These are phyloP conservation scores for Monosporascus sp. DNA, from an alignment of 2,329 filamentous ascomycete genomes.

Conservation along the genomic window DNA sequence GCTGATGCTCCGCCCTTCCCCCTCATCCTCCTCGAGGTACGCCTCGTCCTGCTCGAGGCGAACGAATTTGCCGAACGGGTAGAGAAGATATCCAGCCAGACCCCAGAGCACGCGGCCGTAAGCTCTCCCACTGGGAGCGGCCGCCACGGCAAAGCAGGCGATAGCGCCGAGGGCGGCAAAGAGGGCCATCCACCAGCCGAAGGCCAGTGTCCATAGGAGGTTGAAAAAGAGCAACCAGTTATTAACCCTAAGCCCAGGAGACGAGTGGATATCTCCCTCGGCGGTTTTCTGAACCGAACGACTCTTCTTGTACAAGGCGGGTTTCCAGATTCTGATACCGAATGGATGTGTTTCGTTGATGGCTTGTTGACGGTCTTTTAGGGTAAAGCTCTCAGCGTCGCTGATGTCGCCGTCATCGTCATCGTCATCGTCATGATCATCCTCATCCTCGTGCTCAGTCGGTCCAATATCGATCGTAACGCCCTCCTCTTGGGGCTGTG, in stretches of 20 bases:
- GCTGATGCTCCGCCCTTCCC: slow-evolving; percentile 92
- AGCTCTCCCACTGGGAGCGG: slow-evolving; percentile 71
- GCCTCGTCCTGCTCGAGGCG: slow-evolving; percentile 89
- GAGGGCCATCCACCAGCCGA: slow-evolving; percentile 92
- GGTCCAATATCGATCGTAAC: slow-evolving; percentile 11
- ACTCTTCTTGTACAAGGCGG: slow-evolving; percentile 94
- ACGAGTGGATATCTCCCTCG: slow-evolving; percentile 94
- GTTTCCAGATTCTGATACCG: slow-evolving; percentile 98
- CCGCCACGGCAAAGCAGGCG: slow-evolving; percentile 74
- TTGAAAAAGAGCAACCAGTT: slow-evolving; percentile 85
- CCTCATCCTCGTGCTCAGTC: slow-evolving; percentile 28
- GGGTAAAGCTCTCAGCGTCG: slow-evolving; percentile 94
- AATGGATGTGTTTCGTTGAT: slow-evolving; percentile 99
- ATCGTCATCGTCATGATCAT: slow-evolving; percentile 47
- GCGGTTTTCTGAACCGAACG: slow-evolving; percentile 94
- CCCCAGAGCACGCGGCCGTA: slow-evolving; percentile 85
- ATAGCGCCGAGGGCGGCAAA: slow-evolving; percentile 69
- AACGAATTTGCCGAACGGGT: slow-evolving; percentile 95
- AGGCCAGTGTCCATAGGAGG: slow-evolving; percentile 80
- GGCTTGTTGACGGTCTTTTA: slow-evolving; percentile 93
- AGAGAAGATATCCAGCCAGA: slow-evolving; percentile 80
- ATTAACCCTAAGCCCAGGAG: slow-evolving; percentile 81
- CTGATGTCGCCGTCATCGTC: slow-evolving; percentile 71
- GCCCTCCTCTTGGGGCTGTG: slow-evolving; percentile 33
- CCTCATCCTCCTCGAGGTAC: slow-evolving; percentile 89